A percentile compares a stretch with the other conserved stretches of the same genome.
These are phyloP conservation scores for Thelonectria olida DNA, from an alignment of 2,329 filamentous ascomycete species.

Conservation along the genomic window DNA sequence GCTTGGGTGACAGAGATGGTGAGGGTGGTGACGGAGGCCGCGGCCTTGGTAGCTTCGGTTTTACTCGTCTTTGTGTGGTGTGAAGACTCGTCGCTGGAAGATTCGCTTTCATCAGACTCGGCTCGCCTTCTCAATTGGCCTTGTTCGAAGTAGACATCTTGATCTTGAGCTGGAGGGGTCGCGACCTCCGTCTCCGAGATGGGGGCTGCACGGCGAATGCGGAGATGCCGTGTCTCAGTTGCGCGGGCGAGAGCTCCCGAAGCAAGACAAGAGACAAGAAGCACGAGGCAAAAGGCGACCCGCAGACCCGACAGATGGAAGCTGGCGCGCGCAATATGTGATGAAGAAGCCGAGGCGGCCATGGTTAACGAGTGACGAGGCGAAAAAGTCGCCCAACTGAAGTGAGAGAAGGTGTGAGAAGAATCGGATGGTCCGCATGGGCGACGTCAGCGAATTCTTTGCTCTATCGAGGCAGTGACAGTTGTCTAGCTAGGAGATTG, in stretches of 20 bases:
- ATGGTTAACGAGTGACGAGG: slow-evolving; percentile 34
- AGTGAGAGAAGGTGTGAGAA: background rate
- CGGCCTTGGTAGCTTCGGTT: slow-evolving; percentile 19
- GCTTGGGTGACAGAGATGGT: slow-evolving; percentile 32
- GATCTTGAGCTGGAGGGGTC: background rate
- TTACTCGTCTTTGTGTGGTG: slow-evolving; percentile 27
- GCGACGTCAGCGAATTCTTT: slow-evolving; percentile 3
- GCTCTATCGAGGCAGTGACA: slow-evolving; percentile 5
- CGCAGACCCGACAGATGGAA: slow-evolving; percentile 25
- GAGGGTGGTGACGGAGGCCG: slow-evolving; percentile 27
- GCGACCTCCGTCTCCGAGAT: background rate
- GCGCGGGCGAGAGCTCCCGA: slow-evolving; percentile 29
- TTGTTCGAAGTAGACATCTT: background rate
- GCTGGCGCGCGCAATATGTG: slow-evolving; percentile 5
- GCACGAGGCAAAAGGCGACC: slow-evolving; percentile 23
- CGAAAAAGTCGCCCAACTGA: slow-evolving; percentile 22
- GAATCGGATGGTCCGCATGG: background rate
- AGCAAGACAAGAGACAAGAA: slow-evolving; percentile 37
- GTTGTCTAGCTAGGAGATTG: slow-evolving; percentile 28
- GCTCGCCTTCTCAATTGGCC: slow-evolving; percentile 24
- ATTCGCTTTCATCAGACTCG: slow-evolving; percentile 20
- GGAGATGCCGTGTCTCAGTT: slow-evolving; percentile 23
- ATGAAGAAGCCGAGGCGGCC: slow-evolving; percentile 18
- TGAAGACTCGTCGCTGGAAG: slow-evolving; percentile 7
- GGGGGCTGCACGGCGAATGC: background rate